Base-by-base conservation (phyloP, 2,329 filamentous ascomycete species). In the Colletotrichum sp. region DNA sequence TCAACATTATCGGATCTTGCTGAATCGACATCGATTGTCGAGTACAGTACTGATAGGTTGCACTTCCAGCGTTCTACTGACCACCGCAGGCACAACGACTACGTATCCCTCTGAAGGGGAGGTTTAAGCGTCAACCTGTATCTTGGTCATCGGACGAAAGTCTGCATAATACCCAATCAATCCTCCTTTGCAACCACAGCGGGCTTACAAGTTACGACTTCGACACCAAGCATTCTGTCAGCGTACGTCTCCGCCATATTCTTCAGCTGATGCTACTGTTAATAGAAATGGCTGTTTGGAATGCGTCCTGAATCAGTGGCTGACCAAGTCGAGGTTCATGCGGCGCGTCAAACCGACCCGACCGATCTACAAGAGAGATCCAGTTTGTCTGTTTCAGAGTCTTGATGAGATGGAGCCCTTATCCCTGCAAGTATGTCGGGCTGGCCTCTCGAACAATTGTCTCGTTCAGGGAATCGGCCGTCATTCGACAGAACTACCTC, bases 331-430 rank as follows among this genome's bases (percentile, higher is more conserved):
- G 44, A 75, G 27, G 59, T 76, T 76, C 59, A 76, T 75, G 71
- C 68, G 34, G 70, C 36, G 67, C 67, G 44, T 74, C 70, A 77
- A 71, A 72, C 66, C 44, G 74, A 65, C 63, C 76, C 25, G 69
- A 44, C 57, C 68, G 77, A 78, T 78, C 77, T 77, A 57, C 77
- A 71, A 39, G 36, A 67, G 59, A 78, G 75, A 72, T 67, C 75
- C 77, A 75, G 70, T 72, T 49, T 63, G 27, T 61, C 27, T 74
- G 77, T 78, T 78, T 78, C 77, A 78, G 71, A 75, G n/a, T 67
- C 49, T 57, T 74, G 71, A 69, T 64, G 62, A 65, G 44, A 66
- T 71, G 75, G 75, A 49, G 57, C 62, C 30, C 19, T 25, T 27
- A 75, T 49, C 73, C 73, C 57, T 75, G 69, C 57, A 30, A 63